Evolutionary conservation across 148 eudicot genomes (phyloP).

Genomic region (Camellia granthamiana): DNA sequence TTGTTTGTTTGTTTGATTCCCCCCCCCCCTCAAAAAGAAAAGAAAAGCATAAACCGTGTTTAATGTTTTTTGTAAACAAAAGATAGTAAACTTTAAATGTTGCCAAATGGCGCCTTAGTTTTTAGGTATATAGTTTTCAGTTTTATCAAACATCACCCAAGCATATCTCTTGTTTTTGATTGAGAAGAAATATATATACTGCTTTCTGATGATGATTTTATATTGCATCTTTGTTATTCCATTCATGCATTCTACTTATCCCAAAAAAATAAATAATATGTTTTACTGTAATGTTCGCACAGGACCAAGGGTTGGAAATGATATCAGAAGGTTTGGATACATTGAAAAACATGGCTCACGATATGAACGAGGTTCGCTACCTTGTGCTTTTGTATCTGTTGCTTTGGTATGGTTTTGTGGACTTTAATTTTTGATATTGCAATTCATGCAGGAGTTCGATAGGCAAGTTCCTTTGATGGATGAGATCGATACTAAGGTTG

Average conservation of each 20-base stretch:
- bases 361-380: slow-evolving; percentile 87
- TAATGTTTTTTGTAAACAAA: too few relatives aligned
- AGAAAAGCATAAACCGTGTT: too few relatives aligned
- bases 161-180: neutral
- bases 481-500: slow-evolving; percentile 91
- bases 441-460: slow-evolving; percentile 64
- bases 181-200: neutral
- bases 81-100: too few relatives aligned
- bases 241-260: neutral
- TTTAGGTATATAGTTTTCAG: too few relatives aligned
- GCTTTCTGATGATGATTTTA: neutral
- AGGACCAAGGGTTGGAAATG: slow-evolving; percentile 93
- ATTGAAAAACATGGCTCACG: slow-evolving; percentile 81
- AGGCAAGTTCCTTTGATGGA: slow-evolving; percentile 96
- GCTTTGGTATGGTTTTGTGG: neutral
- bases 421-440: slow-evolving; percentile 7
- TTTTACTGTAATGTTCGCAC: slow-evolving; percentile 18
- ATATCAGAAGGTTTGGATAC: slow-evolving; percentile 94
- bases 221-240: neutral
- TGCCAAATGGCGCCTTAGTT: too few relatives aligned
- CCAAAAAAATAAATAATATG: neutral
- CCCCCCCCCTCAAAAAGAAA: too few relatives aligned
- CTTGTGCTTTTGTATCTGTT: slow-evolving; percentile 12
- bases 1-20: too few relatives aligned
- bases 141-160: neutral